Conservation (phyloP, 495 filamentous ascomycete genomes). For the Bacidia gigantensis region DNA sequence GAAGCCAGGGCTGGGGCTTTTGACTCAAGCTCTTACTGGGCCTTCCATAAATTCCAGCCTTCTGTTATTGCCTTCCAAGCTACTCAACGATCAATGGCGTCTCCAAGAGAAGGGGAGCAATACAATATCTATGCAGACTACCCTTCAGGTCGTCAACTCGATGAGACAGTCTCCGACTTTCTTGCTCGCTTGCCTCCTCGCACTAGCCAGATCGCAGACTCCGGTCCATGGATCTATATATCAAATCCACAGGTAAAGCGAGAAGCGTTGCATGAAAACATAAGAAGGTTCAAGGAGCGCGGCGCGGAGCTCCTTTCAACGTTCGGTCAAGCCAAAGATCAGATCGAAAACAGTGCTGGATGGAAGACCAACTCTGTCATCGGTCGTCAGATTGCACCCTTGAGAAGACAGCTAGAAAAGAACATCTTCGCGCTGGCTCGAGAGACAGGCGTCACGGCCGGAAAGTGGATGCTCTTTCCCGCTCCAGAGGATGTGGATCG, state of each 20-base stretch:
- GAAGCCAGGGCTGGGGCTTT: slow-evolving; percentile 27
- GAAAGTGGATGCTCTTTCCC: slow-evolving; percentile 83
- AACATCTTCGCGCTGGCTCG: slow-evolving; percentile 44
- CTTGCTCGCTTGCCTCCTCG: slow-evolving; percentile 51
- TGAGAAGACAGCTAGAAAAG: slow-evolving; percentile 35
- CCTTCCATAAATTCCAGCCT: slow-evolving; percentile 22
- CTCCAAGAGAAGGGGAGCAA: slow-evolving; percentile 4
- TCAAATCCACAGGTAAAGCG: slow-evolving; percentile 34
- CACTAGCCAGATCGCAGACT: slow-evolving; percentile 28
- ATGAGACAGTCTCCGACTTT: slow-evolving; percentile 49
- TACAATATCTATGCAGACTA: slow-evolving; percentile 34
- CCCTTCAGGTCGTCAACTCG: slow-evolving; percentile 33
- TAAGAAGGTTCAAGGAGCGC: slow-evolving; percentile 30
- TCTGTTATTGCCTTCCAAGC: slow-evolving; percentile 15
- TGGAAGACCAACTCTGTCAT: slow-evolving; percentile 28
- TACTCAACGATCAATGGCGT: slow-evolving; percentile 9
- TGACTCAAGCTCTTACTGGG: slow-evolving; percentile 35
- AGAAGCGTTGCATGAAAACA: slow-evolving; percentile 20
- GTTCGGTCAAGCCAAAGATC: slow-evolving; percentile 26
- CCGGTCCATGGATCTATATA: slow-evolving; percentile 54
- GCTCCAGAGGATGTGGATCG: slow-evolving; percentile 39
- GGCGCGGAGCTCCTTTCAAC: slow-evolving; percentile 30
- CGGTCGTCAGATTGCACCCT: slow-evolving; percentile 35
- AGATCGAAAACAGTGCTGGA: slow-evolving; percentile 27
- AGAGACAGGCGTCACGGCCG: slow-evolving; percentile 39